These are phyloP conservation scores for Kuraishia cidri DNA, from an alignment of 805 yeast species.

Conservation along the genomic window DNA sequence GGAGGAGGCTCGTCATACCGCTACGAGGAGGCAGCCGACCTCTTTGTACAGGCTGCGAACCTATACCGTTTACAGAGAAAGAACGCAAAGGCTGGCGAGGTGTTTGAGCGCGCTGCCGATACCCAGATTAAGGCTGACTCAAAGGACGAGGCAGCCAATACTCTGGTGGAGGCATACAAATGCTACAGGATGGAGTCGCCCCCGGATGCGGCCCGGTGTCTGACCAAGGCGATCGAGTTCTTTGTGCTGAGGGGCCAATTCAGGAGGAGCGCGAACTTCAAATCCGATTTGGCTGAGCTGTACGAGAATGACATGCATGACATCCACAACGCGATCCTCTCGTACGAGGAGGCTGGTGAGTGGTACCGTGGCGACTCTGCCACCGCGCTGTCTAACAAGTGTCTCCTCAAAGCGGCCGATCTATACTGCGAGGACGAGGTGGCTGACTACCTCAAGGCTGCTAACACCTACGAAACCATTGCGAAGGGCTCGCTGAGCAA, in stretches of 20 bases:
- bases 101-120: conserved; percentile 80
- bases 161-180: conserved; percentile 85
- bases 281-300: conserved; percentile 81
- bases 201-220: conserved; percentile 65
- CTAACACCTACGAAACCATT: conserved; percentile 67
- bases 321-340: conserved; percentile 54
- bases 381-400: conserved; percentile 81
- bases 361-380: conserved; percentile 95
- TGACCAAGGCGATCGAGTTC: conserved; percentile 69
- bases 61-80: conserved; percentile 71
- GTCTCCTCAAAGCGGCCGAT: conserved; percentile 84
- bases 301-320: conserved; percentile 74
- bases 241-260: conserved; percentile 91
- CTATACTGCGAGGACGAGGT: conserved; percentile 53
- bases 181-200: conserved; percentile 72
- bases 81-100: conserved; percentile 65
- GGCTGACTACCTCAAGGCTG: conserved; percentile 70
- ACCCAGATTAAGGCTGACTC: conserved; percentile 66
- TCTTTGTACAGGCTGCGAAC: conserved; percentile 91
- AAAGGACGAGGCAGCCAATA: conserved; percentile 87
- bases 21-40: conserved; percentile 87
- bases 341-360: conserved; percentile 91
- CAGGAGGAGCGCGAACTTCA: conserved; percentile 91
- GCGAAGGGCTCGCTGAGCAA: conserved; percentile 71
- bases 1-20: conserved; percentile 56